Evolutionary conservation across 768 basidiomycete species (phyloP).

Genomic region (Pleurotus citrinopileatus): DNA sequence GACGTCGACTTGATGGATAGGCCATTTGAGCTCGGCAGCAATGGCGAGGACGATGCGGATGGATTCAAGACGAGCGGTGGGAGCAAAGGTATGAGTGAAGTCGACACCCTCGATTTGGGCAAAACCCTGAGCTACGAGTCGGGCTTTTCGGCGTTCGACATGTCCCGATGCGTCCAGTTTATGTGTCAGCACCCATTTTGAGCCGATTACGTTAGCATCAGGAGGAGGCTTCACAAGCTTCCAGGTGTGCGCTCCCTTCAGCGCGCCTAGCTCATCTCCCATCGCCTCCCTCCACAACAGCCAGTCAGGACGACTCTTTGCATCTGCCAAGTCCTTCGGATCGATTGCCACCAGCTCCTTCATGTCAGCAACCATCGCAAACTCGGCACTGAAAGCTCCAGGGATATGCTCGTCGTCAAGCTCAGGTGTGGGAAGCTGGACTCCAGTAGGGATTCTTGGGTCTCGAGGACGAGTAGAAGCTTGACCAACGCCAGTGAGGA

Average conservation of each 20-base stretch:
- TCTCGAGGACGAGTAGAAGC: not conserved
- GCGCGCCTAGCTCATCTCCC: not conserved
- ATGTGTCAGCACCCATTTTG: not conserved
- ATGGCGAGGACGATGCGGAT: slow-evolving; percentile 1
- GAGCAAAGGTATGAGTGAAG: slow-evolving; percentile 2
- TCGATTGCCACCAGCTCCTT: slow-evolving; percentile 7
- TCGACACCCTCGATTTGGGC: not conserved
- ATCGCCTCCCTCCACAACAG: not conserved
- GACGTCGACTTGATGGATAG: not conserved
- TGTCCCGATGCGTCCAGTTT: slow-evolving; percentile 3
- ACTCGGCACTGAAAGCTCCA: slow-evolving; percentile 5
- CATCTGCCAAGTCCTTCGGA: slow-evolving; percentile 11
- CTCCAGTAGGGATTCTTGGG: slow-evolving; percentile 8
- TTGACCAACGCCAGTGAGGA: not conserved
- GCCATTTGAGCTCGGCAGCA: slow-evolving; percentile 8
- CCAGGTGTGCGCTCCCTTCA: not conserved
- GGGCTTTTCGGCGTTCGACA: not conserved
- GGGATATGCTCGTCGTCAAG: not conserved
- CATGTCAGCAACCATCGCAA: slow-evolving; percentile 9
- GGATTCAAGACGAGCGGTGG: not conserved
- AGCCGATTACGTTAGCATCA: slow-evolving; percentile 1
- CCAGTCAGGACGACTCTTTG: not conserved
- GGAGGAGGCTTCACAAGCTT: not conserved
- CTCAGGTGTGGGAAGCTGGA: slow-evolving; percentile 12
- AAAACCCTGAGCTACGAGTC: slow-evolving; percentile 5